Percentiles rank a stretch among this genome's conserved stretches.
These are phyloP conservation scores for Linnemannia exigua DNA, from an alignment of 192 early-diverging fungal genomes.

Conservation along the genomic window DNA sequence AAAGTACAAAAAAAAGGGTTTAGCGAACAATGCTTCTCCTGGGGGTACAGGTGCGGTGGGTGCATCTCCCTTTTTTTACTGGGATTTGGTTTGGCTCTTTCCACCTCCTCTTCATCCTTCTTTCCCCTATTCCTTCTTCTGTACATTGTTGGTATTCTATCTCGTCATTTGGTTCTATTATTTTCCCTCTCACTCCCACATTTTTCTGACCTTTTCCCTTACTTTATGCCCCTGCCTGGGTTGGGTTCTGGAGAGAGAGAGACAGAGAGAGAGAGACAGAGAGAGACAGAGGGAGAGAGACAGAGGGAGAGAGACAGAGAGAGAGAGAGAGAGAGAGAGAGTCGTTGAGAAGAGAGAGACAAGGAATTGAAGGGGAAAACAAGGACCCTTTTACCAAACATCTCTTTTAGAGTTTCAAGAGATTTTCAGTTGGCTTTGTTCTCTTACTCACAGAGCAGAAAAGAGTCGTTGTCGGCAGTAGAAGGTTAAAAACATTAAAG, in stretches of 20 bases:
- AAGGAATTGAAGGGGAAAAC: neutral
- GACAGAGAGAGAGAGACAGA: too few relatives aligned
- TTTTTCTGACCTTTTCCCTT: neutral
- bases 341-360: too few relatives aligned
- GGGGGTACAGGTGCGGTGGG: neutral
- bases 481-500: neutral
- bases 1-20: neutral
- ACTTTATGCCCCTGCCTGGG: neutral
- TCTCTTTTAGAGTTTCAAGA: neutral
- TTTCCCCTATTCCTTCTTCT: neutral
- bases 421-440: slow-evolving; percentile 3
- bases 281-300: neutral
- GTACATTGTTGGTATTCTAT: neutral
- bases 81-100: slow-evolving; percentile 4
- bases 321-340: too few relatives aligned
- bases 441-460: neutral
- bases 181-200: neutral
- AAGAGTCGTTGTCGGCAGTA: neutral
- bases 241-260: neutral
- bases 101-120: too few relatives aligned
- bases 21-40: neutral
- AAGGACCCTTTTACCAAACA: neutral
- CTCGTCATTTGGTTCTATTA: neutral
- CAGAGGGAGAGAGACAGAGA: neutral
- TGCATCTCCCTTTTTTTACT: neutral